A percentile compares a stretch with the other conserved stretches of the same genome.
phyloP scores from a whole-genome alignment of 83 land plant genomes.

The Thuja plicata region DNA sequence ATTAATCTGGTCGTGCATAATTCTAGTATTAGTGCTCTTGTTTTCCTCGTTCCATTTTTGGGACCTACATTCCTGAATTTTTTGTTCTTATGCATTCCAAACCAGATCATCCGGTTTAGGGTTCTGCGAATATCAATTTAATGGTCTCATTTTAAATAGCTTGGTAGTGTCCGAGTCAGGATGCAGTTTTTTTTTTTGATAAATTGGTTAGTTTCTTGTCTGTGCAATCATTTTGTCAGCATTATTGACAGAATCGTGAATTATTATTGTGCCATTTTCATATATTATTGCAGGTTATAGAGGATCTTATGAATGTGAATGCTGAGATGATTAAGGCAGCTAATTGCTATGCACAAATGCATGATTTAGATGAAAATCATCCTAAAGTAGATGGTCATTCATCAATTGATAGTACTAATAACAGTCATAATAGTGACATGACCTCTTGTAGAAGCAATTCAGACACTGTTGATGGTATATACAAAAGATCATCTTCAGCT shows the following conservation, averaged over 20 bases:
- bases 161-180: neutral
- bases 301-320: constrained; percentile 14
- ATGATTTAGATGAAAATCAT: constrained; percentile 1
- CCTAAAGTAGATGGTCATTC: neutral
- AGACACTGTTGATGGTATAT: neutral
- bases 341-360: constrained; percentile 9
- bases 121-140: neutral
- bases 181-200: neutral
- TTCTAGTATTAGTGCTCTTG: neutral
- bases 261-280: neutral
- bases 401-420: neutral
- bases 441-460: neutral
- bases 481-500: neutral
- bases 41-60: neutral
- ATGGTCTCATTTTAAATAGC: neutral
- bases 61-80: neutral
- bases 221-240: neutral
- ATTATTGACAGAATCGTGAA: neutral
- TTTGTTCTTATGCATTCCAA: neutral
- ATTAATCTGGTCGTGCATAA: neutral
- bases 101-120: neutral
- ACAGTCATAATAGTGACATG: neutral
- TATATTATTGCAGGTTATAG: neutral
- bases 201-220: neutral
- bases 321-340: constrained; percentile 11